A percentile compares a stretch with the other conserved stretches of the same genome.
Evolutionary conservation across 2,329 filamentous ascomycete genomes (phyloP).

Genomic region (Colletotrichum acutatum): DNA sequence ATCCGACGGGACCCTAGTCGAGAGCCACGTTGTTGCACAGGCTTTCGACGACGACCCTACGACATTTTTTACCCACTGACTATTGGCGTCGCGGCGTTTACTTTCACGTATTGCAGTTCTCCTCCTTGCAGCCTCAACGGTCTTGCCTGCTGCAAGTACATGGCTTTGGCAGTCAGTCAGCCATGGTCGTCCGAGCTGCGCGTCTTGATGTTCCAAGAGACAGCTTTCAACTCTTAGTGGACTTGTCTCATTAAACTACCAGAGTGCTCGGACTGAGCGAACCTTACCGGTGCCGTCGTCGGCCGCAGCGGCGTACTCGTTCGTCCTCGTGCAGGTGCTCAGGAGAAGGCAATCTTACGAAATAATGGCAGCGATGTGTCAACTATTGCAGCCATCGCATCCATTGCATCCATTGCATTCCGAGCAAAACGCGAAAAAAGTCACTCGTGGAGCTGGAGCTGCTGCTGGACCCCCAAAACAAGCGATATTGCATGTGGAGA

Average conservation of each 20-base stretch:
- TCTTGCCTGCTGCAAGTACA: constrained; percentile 4
- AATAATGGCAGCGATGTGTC: constrained; percentile 24
- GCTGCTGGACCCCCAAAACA: constrained; percentile 6
- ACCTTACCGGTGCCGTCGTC: not conserved
- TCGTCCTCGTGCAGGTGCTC: constrained; percentile 10
- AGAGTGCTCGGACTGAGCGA: constrained; percentile 19
- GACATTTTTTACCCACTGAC: not conserved
- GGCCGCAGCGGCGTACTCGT: constrained; percentile 7
- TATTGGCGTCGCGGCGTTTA: not conserved
- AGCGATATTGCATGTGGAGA: constrained; percentile 37
- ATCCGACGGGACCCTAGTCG: constrained; percentile 4
- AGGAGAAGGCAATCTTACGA: constrained; percentile 31
- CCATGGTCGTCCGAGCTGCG: constrained; percentile 24
- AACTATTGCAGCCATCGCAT: constrained; percentile 16
- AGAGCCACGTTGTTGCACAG: constrained; percentile 25
- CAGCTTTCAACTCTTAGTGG: constrained; percentile 17
- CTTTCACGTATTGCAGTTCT: not conserved
- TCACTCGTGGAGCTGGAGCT: not conserved
- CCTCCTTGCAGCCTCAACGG: constrained; percentile 20
- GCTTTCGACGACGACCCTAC: constrained; percentile 1
- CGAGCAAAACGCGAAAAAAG: not conserved
- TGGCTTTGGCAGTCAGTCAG: not conserved
- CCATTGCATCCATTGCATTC: constrained; percentile 1
- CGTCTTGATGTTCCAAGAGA: constrained; percentile 15
- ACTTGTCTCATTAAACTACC: constrained; percentile 31